Base-by-base conservation (phyloP, 2,329 filamentous ascomycete species). In the Penicillium sp. region DNA sequence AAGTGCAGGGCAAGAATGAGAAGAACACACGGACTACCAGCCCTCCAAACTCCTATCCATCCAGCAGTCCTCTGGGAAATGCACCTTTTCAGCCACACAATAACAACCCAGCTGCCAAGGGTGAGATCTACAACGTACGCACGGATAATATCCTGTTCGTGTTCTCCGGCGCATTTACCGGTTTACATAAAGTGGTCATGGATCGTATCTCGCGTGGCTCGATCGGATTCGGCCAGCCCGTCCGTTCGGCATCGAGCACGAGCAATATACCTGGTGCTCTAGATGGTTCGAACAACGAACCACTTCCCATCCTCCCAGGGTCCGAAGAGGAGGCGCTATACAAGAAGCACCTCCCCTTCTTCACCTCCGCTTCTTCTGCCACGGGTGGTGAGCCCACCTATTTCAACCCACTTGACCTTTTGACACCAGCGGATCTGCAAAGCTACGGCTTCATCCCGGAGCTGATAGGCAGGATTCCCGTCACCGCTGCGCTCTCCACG, bases 81-180 rank as follows among this genome's bases (percentile, higher is more conserved):
- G 53, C 54, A 6, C 56, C 57, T 27, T 66, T 63, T 26, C 58
- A 67, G 9, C 54, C 64, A 7, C 55, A 59, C 16, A 56, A 58
- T 9, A 54, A 62, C 14, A 65, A 59, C n/a, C 50, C 59, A 14
- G 59, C 68, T 3, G 62, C 67, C 40, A 84, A 81, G 63, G 75
- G 75, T 16, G 81, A 84, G 51, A 72, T 79, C 4, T 84, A 78
- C 67, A 83, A 87, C 46, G 84, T 96, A 47, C 86, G 93, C 59
- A 98, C 93, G 0, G 90, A 89, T 55, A 96, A 97, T 59, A 97
- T 98, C 49, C 79, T 98, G 23, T 98, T 98, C 70, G 89, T 98
- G 34, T 95, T 93, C 66, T 94, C 90, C 10, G 93, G 93, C 14
- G 93, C 93, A 14, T 98, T 98, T 64, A 87, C 94, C 28, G 91